phyloP scores from a whole-genome alignment of 2,329 filamentous ascomycete species.

The Pestalotiopsis sp. region DNA sequence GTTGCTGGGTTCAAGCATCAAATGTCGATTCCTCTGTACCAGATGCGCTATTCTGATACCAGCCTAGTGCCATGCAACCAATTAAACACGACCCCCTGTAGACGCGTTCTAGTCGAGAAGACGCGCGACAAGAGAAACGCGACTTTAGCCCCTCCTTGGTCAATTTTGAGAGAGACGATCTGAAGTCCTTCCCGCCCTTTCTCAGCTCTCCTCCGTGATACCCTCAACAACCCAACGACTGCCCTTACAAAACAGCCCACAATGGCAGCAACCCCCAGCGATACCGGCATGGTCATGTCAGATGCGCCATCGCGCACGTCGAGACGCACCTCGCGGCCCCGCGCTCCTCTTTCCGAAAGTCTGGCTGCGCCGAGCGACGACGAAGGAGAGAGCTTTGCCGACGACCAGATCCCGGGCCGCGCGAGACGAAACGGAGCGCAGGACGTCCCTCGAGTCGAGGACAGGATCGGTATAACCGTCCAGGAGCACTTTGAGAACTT shows the following conservation, averaged over 20 bases:
- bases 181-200: slow-evolving; percentile 6
- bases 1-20: too few relatives aligned
- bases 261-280: slow-evolving; percentile 56
- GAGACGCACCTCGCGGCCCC: slow-evolving; percentile 40
- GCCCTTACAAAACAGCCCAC: background rate
- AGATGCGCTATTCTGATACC: background rate
- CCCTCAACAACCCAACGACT: background rate
- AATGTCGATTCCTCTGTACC: background rate
- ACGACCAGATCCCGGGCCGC: slow-evolving; percentile 62
- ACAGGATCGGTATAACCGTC: slow-evolving; percentile 74
- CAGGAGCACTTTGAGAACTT: slow-evolving; percentile 80
- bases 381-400: slow-evolving; percentile 63
- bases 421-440: slow-evolving; percentile 49
- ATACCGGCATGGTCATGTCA: slow-evolving; percentile 60
- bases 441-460: slow-evolving; percentile 72
- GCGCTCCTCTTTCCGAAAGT: slow-evolving; percentile 66
- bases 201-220: background rate
- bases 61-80: slow-evolving; percentile 35
- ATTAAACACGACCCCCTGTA: slow-evolving; percentile 32
- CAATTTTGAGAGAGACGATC: slow-evolving; percentile 22
- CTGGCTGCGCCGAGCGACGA: slow-evolving; percentile 63
- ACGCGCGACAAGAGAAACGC: slow-evolving; percentile 21
- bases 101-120: background rate
- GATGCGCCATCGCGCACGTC: slow-evolving; percentile 38
- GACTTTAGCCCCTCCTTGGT: slow-evolving; percentile 16